A percentile compares a stretch with the other conserved stretches of the same genome.
These are phyloP conservation scores for Colletotrichum brevisporum DNA, from an alignment of 2,329 filamentous ascomycete genomes.

Conservation along the genomic window DNA sequence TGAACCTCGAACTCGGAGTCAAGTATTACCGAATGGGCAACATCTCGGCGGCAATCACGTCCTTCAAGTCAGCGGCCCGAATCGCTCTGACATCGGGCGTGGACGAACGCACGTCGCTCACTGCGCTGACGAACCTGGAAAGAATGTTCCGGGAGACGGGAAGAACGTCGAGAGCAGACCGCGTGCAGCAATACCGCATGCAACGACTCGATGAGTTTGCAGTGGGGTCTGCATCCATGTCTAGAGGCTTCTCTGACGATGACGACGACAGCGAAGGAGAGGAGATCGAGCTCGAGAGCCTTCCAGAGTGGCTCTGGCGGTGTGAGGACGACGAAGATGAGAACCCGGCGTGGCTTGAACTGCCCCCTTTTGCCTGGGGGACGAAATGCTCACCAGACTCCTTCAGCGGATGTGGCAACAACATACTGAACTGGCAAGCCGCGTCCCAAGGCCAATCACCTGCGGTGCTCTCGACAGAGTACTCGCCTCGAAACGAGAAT, in stretches of 20 bases:
- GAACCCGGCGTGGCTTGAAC: constrained; percentile 16
- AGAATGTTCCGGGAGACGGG: constrained; percentile 45
- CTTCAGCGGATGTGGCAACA: constrained; percentile 1
- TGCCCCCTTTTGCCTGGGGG: constrained; percentile 20
- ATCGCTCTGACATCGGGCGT: constrained; percentile 47
- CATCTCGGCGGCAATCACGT: constrained; percentile 46
- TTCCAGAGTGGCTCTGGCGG: constrained; percentile 41
- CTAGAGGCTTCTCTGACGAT: constrained; percentile 16
- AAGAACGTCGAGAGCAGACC: constrained; percentile 44
- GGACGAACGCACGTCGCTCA: constrained; percentile 50
- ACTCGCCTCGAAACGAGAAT: constrained; percentile 12
- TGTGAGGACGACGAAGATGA: constrained; percentile 30
- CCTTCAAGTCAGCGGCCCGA: constrained; percentile 48
- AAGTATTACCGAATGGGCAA: constrained; percentile 50
- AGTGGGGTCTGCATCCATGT: constrained; percentile 42
- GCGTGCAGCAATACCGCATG: constrained; percentile 48
- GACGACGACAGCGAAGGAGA: constrained; percentile 32
- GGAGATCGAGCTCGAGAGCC: constrained; percentile 15
- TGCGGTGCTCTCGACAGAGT: constrained; percentile 15
- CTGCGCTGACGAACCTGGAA: constrained; percentile 53
- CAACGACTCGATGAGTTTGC: constrained; percentile 49
- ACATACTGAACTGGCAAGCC: constrained; percentile 27
- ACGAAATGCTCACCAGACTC: constrained; percentile 19
- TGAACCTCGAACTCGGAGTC: constrained; percentile 51
- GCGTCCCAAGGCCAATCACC: constrained; percentile 29